Conservation (phyloP, 768 basidiomycete species). For the Naganishia vaughanmartiniae region DNA sequence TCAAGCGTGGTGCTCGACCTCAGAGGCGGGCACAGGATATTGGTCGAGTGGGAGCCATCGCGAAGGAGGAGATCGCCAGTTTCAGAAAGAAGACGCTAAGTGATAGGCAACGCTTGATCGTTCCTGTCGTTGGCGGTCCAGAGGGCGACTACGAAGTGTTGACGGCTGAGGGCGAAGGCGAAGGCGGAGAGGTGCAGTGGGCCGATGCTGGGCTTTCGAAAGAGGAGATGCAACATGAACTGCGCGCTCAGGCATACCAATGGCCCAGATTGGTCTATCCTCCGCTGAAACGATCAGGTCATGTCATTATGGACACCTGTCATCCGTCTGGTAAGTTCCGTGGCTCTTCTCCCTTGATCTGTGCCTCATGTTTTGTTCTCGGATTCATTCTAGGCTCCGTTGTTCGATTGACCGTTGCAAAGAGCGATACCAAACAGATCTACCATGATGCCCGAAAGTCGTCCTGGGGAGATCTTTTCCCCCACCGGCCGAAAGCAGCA, state of each 20-base stretch:
- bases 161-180: constrained; percentile 9
- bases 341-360: not conserved
- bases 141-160: constrained; percentile 26
- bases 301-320: constrained; percentile 87
- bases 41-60: constrained; percentile 41
- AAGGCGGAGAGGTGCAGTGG: constrained; percentile 22
- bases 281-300: constrained; percentile 87
- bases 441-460: constrained; percentile 95
- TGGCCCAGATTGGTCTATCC: constrained; percentile 92
- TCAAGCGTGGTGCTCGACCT: constrained; percentile 75
- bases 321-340: constrained; percentile 65
- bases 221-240: constrained; percentile 51
- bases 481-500: constrained; percentile 68
- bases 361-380: constrained; percentile 24
- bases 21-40: constrained; percentile 22
- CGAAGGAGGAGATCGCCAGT: constrained; percentile 41
- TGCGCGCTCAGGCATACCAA: constrained; percentile 71
- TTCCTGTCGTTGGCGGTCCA: constrained; percentile 25
- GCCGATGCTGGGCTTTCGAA: constrained; percentile 2
- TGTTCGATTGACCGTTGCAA: constrained; percentile 85
- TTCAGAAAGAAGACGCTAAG: constrained; percentile 36
- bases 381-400: constrained; percentile 67
- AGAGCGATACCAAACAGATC: constrained; percentile 89
- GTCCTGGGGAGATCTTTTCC: constrained; percentile 91
- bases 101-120: constrained; percentile 33